Evolutionary conservation across 2,329 filamentous ascomycete genomes (phyloP).

Genomic region (Trichoderma koningii): DNA sequence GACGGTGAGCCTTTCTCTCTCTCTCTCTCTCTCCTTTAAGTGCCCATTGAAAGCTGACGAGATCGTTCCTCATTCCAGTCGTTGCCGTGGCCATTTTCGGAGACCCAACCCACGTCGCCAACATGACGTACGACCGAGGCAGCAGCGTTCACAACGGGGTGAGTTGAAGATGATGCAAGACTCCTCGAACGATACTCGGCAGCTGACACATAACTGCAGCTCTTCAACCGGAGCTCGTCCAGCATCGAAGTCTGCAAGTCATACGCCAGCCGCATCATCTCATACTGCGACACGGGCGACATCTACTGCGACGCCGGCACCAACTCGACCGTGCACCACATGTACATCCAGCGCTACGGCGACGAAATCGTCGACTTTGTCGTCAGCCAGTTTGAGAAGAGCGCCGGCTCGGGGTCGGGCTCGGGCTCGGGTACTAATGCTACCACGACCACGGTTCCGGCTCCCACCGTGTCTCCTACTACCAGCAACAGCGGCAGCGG

Average conservation of each 20-base stretch:
- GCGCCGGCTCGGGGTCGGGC: conserved; percentile 1
- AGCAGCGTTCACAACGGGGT: conserved; percentile 44
- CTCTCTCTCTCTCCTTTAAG: too few species aligned
- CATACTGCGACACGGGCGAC: conserved; percentile 48
- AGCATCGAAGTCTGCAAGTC: conserved; percentile 40
- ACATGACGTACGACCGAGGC: conserved; percentile 42
- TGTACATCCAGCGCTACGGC: conserved; percentile 43
- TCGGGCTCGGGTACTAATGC: conserved; percentile 21
- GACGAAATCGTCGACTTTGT: conserved; percentile 42
- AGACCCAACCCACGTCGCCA: conserved; percentile 45
- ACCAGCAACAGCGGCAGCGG: background rate
- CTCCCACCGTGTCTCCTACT: conserved; percentile 16
- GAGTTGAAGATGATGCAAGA: conserved; percentile 30
- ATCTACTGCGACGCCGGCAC: conserved; percentile 44
- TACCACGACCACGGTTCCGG: background rate
- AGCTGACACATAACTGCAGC: background rate
- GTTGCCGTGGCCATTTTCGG: conserved; percentile 46
- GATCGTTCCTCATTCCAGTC: conserved; percentile 35
- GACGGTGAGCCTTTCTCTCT: conserved; percentile 37
- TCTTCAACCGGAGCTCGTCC: conserved; percentile 40
- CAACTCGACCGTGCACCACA: conserved; percentile 37
- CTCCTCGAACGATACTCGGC: background rate
- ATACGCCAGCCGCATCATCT: conserved; percentile 42
- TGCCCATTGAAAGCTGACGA: background rate
- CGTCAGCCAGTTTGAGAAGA: conserved; percentile 38